phyloP scores from a whole-genome alignment of 805 yeast species.

The Saturnispora dispora region DNA sequence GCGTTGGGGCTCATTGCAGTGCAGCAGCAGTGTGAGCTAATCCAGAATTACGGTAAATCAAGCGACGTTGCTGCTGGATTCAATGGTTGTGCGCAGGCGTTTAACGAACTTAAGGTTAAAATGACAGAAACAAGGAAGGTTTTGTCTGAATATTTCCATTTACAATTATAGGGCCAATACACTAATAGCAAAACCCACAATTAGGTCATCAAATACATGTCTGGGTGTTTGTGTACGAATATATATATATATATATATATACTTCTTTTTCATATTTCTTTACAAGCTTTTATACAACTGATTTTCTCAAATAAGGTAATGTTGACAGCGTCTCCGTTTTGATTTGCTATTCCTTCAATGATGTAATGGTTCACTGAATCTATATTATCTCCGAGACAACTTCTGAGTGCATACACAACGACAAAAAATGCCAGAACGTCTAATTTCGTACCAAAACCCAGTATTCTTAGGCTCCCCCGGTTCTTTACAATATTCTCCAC shows the following conservation, averaged over 20 bases:
- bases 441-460: no score
- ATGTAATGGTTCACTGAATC: no score
- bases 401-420: background rate
- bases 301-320: background rate
- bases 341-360: no score
- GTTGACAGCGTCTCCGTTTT: no score
- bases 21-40: constrained; percentile 82
- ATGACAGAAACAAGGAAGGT: constrained; percentile 42
- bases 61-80: constrained; percentile 27
- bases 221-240: no score
- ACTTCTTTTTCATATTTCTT: background rate
- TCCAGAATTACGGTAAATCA: constrained; percentile 81
- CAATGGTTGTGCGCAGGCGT: constrained; percentile 43
- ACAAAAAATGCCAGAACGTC: no score
- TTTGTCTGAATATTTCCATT: constrained; percentile 43
- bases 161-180: constrained; percentile 16
- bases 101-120: constrained; percentile 40
- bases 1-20: constrained; percentile 80
- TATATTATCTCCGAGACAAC: background rate
- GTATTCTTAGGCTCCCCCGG: background rate
- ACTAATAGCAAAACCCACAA: background rate
- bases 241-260: no score
- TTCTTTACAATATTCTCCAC: background rate
- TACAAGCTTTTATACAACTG: background rate
- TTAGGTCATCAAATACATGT: no score